phyloP scores from a whole-genome alignment of 352 stramenopile species.

The Globisporangium barbulae region DNA sequence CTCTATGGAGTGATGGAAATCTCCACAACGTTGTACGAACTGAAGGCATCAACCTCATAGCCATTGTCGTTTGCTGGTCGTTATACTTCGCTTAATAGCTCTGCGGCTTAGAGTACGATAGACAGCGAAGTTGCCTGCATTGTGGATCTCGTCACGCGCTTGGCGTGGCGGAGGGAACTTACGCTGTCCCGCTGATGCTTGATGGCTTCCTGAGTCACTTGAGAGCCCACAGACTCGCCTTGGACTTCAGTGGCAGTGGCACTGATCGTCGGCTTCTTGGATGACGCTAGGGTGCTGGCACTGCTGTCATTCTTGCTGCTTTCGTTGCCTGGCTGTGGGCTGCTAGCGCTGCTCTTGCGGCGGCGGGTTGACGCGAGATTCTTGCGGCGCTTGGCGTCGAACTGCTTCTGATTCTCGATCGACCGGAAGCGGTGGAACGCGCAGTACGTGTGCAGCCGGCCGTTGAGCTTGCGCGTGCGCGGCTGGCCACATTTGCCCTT shows the following conservation, averaged over 20 bases:
- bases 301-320: not conserved
- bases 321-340: not conserved
- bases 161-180: not conserved
- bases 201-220: no score
- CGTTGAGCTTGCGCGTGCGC: constrained; percentile 69
- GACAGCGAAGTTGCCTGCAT: not conserved
- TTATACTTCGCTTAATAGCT: no score
- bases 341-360: not conserved
- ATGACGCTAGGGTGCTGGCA: not conserved
- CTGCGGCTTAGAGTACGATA: not conserved
- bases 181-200: no score
- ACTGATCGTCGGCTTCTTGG: not conserved
- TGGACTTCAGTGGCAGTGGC: not conserved
- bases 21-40: no score
- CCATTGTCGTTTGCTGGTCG: no score
- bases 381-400: constrained; percentile 46
- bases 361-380: not conserved
- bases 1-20: no score
- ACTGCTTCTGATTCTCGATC: constrained; percentile 53
- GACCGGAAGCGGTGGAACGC: constrained; percentile 58
- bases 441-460: constrained; percentile 57
- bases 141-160: not conserved
- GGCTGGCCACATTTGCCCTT: constrained; percentile 44
- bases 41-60: no score
- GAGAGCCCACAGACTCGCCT: not conserved